Evolutionary conservation across 352 stramenopile species (phyloP), one percentile per base, ranked within the genome.

Genomic region (Pythium sp.): DNA sequence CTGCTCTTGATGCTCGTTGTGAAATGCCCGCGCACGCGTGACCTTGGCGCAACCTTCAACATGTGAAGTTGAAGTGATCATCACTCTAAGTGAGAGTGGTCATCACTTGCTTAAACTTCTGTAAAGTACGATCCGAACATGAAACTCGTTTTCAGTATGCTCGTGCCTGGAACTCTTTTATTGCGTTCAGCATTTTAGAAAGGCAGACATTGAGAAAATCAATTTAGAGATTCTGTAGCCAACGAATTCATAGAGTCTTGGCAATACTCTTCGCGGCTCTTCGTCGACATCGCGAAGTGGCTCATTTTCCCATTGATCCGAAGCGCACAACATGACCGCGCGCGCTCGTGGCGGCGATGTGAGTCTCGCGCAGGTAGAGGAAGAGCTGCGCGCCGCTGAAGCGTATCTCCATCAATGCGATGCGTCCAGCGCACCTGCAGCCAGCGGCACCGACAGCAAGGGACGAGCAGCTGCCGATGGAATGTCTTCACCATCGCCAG

Each of bases 311-410:
- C 20, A 11, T 24, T 65, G 22, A 14, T 26, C 30, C 43, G 11
- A 51, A 51, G 41, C 18, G 5, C 43, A 20, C 56, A 47, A 34
- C 5, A 68, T 67, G 43, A 36, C 47, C 54, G 53, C 54, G 47
- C 64, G 30, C 51, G 38, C 15, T 22, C 54, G 18, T n/a, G 9
- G 56, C 20, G 18, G 9, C 47, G 47, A 65, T 4, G 69, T 88
- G 53, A 91, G 75, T 47, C 64, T 93, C 41, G 76, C 78, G 41
- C 75, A 91, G 62, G 77, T 92, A 3, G 82, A 93, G 61, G 80
- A 87, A 22, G 86, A 93, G 57, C 73, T 93, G 22, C 81, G 74
- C 11, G 74, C 69, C 3, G 82, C 86, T 0, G 83, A 93, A 61
- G 74, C 79, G 14, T 93, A 93, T 62, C 67, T 93, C 26, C 73